A percentile compares a stretch with the other conserved stretches of the same genome.
Conservation (phyloP, 129 eudicot genomes). For the Calendula officinalis region DNA sequence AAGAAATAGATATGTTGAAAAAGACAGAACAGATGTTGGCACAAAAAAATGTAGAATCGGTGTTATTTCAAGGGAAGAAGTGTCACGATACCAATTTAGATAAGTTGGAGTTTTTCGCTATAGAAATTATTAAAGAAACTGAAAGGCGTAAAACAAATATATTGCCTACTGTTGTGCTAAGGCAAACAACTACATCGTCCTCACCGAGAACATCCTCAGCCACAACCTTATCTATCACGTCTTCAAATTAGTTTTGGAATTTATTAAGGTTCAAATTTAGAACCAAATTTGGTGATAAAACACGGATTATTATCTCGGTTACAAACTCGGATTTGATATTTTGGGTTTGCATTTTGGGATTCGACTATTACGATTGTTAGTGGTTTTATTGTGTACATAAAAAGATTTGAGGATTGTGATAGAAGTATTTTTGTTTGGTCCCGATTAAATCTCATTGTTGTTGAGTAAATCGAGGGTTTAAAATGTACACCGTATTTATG, state of each 20-base stretch:
- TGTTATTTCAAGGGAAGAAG: constrained; percentile 61
- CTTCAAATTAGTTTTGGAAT: constrained; percentile 42
- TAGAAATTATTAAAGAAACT: constrained; percentile 55
- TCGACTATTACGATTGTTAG: constrained; percentile 3
- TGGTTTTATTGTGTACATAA: constrained; percentile 29
- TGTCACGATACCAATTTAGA: constrained; percentile 47
- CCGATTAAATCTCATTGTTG: constrained; percentile 1
- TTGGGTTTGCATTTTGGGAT: constrained; percentile 21
- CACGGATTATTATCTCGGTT: neutral
- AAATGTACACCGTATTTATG: constrained; percentile 16
- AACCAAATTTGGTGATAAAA: neutral
- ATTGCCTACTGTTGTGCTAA: constrained; percentile 53
- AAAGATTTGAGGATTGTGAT: constrained; percentile 19
- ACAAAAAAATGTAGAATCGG: constrained; percentile 56
- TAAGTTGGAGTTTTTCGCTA: constrained; percentile 42
- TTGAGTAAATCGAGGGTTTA: neutral
- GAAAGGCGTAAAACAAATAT: constrained; percentile 52
- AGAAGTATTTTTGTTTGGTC: constrained; percentile 17
- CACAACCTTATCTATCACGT: constrained; percentile 54
- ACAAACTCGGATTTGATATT: constrained; percentile 3
- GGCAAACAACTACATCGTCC: constrained; percentile 33
- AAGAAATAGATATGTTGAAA: constrained; percentile 16
- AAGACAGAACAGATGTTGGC: constrained; percentile 44
- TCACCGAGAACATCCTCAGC: constrained; percentile 71
- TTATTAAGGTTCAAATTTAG: neutral